phyloP scores from a whole-genome alignment of 176 grass and related monocot species.

The Hsuehochloa calcarea region DNA sequence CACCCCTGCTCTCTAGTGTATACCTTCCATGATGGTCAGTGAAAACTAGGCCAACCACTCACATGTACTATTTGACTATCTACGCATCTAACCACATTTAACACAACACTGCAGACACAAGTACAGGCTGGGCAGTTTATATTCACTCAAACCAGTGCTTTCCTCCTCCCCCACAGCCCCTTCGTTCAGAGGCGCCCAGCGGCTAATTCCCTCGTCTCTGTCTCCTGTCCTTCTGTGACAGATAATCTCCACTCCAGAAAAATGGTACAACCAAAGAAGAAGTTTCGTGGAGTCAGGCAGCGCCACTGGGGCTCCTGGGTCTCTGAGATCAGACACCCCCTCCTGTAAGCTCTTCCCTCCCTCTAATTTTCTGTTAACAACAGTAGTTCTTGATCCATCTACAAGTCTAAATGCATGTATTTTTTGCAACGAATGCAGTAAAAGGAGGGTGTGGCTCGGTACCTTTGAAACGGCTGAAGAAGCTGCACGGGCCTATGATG shows the following conservation, averaged over 20 bases:
- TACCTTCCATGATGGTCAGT: not conserved
- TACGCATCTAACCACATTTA: conserved; percentile 43
- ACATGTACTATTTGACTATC: conserved; percentile 31
- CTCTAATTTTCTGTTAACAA: not conserved
- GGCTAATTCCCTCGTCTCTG: conserved; percentile 42
- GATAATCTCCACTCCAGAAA: conserved; percentile 26
- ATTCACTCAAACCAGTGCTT: conserved; percentile 50
- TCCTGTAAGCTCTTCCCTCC: conserved; percentile 67
- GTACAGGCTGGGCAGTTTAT: conserved; percentile 62
- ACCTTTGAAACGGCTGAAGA: conserved; percentile 99
- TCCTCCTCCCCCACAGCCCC: conserved; percentile 40
- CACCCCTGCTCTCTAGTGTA: conserved; percentile 23
- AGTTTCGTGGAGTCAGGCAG: conserved; percentile 98
- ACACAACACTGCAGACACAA: conserved; percentile 36
- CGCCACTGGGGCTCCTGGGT: conserved; percentile 99
- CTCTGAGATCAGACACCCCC: conserved; percentile 96
- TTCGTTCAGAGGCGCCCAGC: conserved; percentile 28
- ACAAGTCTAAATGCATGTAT: conserved; percentile 26
- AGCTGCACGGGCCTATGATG: conserved; percentile 88
- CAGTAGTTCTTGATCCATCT: not conserved
- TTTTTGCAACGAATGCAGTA: conserved; percentile 49
- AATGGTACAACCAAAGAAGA: conserved; percentile 92
- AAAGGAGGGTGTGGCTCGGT: conserved; percentile 99
- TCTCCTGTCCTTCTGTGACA: conserved; percentile 27
- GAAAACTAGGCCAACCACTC: conserved; percentile 34